These are phyloP conservation scores for Onygenales sp. DNA, from an alignment of 2,329 filamentous ascomycete species.

Conservation along the genomic window DNA sequence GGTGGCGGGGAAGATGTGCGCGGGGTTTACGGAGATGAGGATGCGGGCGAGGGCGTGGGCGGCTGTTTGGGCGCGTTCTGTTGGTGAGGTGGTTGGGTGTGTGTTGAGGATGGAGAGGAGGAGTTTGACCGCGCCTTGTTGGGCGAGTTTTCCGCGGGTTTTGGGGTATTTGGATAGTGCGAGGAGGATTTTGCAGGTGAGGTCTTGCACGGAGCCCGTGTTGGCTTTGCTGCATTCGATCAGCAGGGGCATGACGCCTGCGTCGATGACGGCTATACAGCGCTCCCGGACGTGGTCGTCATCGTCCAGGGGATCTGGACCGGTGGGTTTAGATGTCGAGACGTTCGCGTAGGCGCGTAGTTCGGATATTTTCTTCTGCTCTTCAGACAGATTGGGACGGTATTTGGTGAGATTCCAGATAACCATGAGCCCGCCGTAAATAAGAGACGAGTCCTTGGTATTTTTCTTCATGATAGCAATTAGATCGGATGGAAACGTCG, in stretches of 20 bases:
- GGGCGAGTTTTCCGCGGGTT: conserved; percentile 69
- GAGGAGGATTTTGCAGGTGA: conserved; percentile 68
- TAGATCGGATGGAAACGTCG: conserved; percentile 58
- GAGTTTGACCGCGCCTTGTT: conserved; percentile 86
- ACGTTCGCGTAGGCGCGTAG: conserved; percentile 91
- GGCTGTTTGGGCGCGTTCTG: conserved; percentile 45
- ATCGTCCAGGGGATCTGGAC: conserved; percentile 59
- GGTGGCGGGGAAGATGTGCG: conserved; percentile 74
- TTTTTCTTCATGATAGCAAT: conserved; percentile 41
- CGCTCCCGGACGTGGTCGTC: conserved; percentile 65
- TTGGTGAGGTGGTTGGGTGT: conserved; percentile 26
- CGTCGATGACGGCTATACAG: conserved; percentile 69
- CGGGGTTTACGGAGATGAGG: conserved; percentile 75
- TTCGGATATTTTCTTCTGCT: conserved; percentile 84
- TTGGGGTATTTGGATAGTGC: conserved; percentile 65
- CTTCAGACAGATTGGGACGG: conserved; percentile 66
- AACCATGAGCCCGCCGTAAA: conserved; percentile 80
- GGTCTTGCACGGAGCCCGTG: conserved; percentile 49
- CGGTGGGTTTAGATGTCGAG: conserved; percentile 47
- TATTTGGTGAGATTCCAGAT: conserved; percentile 79
- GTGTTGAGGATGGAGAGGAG: conserved; percentile 58
- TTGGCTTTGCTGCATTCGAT: conserved; percentile 62
- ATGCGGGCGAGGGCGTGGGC: conserved; percentile 77
- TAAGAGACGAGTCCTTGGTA: conserved; percentile 56
- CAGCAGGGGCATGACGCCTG: conserved; percentile 66